phyloP scores from a whole-genome alignment of 2,329 filamentous ascomycete genomes.

The Plenodomus tracheiphilus region DNA sequence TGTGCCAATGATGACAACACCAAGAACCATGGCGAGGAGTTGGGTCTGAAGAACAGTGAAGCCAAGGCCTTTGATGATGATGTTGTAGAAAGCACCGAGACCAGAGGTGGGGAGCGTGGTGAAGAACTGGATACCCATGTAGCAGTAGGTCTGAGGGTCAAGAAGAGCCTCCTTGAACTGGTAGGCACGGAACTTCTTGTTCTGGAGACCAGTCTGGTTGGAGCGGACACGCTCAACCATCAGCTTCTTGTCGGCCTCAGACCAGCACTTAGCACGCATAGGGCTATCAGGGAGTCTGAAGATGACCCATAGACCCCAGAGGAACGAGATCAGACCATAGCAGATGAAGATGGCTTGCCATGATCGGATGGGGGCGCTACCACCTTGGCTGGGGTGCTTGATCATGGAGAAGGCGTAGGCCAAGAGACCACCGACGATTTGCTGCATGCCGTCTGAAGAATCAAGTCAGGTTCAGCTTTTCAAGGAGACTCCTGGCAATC shows the following conservation, averaged over 20 bases:
- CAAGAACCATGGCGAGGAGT: conserved; percentile 74
- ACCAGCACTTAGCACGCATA: conserved; percentile 72
- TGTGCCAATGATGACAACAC: conserved; percentile 72
- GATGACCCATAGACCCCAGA: conserved; percentile 64
- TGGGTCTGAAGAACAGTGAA: conserved; percentile 71
- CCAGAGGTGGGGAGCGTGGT: conserved; percentile 75
- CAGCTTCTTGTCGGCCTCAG: conserved; percentile 66
- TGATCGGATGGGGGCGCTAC: conserved; percentile 57
- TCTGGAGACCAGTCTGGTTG: conserved; percentile 53
- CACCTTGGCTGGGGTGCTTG: conserved; percentile 21
- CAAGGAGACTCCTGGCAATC: no score
- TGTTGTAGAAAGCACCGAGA: conserved; percentile 72
- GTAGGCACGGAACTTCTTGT: conserved; percentile 55
- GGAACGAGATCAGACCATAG: conserved; percentile 65
- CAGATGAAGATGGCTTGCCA: conserved; percentile 72
- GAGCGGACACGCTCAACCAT: conserved; percentile 52
- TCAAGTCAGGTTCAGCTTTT: no score
- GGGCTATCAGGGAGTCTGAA: conserved; percentile 59
- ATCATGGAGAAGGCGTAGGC: conserved; percentile 53
- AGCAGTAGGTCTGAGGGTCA: conserved; percentile 63
- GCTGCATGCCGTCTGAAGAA: conserved; percentile 63
- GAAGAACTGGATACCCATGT: conserved; percentile 67
- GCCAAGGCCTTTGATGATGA: conserved; percentile 70
- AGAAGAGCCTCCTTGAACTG: conserved; percentile 61
- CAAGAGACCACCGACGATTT: conserved; percentile 71